Base-by-base conservation (phyloP, 768 basidiomycete species). In the Chiua virens region DNA sequence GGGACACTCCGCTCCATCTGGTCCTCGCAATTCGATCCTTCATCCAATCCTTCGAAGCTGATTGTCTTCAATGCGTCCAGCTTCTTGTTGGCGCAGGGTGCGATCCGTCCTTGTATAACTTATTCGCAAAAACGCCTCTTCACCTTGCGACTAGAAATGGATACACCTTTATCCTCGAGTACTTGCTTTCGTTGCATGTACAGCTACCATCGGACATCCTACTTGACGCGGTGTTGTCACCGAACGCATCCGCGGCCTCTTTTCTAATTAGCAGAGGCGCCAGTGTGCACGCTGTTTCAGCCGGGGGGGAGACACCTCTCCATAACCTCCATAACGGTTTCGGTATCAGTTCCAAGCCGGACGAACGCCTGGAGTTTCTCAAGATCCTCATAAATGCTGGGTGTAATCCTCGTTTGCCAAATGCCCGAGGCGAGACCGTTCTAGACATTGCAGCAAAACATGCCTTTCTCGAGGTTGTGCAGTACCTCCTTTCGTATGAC, bases 1-100 rank as follows among this genome's bases (percentile, higher is more conserved):
- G 13, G 10, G 35, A 48, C 11, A 60, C 58, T 8, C 17, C 27
- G 9, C 42, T 45, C 23, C 37, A 45, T 39, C n/a, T 22, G 10
- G 28, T 30, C 28, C 8, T 30, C 6, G 28, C 8, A n/a, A 27
- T 27, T 27, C 4, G 4, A 5, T 8, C 4, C 3, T 8, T n/a
- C 13, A 15, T 30, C 13, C 4, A 36, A n/a, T 8, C 20, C 17
- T 30, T 2, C 17, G n/a, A 14, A 22, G 17, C 18, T 0, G 43
- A 39, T 1, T 15, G 35, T 27, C 43, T 45, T 1, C 18, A 51
- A 32, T 21, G 15, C 15, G 21, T 41, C 9, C 10, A 18, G 20
- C 9, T 40, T 14, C 30, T 45, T 18, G 5, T 35, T 8, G 30
- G 6, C 17, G 42, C 42, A 30, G 49, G 49, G 10, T 50, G 49